Base-by-base conservation (phyloP, 2,329 filamentous ascomycete genomes). In the Xylariaceae sp. region DNA sequence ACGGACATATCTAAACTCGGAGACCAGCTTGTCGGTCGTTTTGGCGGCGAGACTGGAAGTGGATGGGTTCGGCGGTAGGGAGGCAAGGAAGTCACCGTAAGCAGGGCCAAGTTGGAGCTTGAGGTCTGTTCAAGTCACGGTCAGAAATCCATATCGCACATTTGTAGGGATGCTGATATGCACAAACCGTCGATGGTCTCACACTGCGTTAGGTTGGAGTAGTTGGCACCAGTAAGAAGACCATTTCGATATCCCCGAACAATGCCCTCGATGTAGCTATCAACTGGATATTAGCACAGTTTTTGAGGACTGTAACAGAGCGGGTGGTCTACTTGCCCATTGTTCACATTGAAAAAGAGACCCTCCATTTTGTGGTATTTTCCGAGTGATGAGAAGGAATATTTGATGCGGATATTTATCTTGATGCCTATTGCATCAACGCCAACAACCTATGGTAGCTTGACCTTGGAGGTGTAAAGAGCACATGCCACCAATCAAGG, bases 1-100 rank as follows among this genome's bases (percentile, higher is more conserved):
- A 67, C 96, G 91, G 41, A 99, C 84, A 75, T 99, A 99, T 72
- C 92, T 89, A 76, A 99, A 99, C 76, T 99, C 95, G 65, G 93
- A 89, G 64, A 99, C 94, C 64, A 99, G 88, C 81, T 99, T 99
- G 74, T 99, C 95, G 69, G 95, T 97, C 53, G 95, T 95, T 81
- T 95, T 97, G 69, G 91, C 87, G 59, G 95, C 95, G 67, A 99
- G 91, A 65, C 90, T 88, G 63, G 95, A 98, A 34, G 95, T 99
- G 41, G 95, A 98, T 56, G 95, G 94, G 76, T 98, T 98, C 28
- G 95, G 95, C 56, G 95, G 93, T 48, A 99, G 88, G 62, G 91
- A 87, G 65, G 91, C 88, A 66, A 99, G 91, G 78, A 96, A 96
- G 78, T 99, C 95, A 77, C 96, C 95, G 71, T 99, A 99, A 48